phyloP scores from a whole-genome alignment of 2,329 filamentous ascomycete genomes.

The Penicillium sp. region DNA sequence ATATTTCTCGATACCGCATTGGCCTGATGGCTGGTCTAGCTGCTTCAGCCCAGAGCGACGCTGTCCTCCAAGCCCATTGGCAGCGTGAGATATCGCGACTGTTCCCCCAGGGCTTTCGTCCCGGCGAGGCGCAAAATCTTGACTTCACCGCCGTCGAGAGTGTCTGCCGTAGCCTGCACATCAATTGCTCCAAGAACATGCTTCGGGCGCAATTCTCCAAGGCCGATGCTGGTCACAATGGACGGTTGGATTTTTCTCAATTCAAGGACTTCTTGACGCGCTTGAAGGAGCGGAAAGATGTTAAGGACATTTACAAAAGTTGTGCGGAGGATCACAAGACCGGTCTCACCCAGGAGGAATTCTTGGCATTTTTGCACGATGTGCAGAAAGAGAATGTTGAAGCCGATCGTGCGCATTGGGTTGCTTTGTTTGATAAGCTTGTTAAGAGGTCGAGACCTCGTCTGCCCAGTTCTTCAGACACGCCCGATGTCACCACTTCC shows the following conservation, averaged over 20 bases:
- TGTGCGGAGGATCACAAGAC: constrained; percentile 60
- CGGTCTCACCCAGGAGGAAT: constrained; percentile 72
- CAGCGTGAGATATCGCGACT: constrained; percentile 76
- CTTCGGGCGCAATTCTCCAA: constrained; percentile 72
- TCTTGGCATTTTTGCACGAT: constrained; percentile 71
- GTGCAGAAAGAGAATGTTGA: constrained; percentile 77
- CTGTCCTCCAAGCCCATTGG: constrained; percentile 83
- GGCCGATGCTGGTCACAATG: constrained; percentile 66
- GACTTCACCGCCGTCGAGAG: constrained; percentile 77
- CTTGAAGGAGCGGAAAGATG: constrained; percentile 81
- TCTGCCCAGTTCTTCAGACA: constrained; percentile 48
- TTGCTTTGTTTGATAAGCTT: constrained; percentile 70
- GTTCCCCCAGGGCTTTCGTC: constrained; percentile 46
- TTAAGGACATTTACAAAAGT: constrained; percentile 70
- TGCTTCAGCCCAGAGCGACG: constrained; percentile 72
- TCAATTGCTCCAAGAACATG: constrained; percentile 78
- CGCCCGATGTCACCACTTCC: constrained; percentile 30
- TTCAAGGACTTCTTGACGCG: constrained; percentile 82
- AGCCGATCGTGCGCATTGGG: constrained; percentile 66
- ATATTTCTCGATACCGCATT: constrained; percentile 81
- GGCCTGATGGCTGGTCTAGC: constrained; percentile 88
- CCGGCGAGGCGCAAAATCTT: constrained; percentile 67
- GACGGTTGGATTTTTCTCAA: constrained; percentile 72
- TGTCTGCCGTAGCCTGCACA: constrained; percentile 86
- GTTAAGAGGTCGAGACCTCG: constrained; percentile 60